Evolutionary conservation across 768 basidiomycete genomes (phyloP), one percentile per base, ranked within the genome.

Genomic region (Mycena vulgaris): DNA sequence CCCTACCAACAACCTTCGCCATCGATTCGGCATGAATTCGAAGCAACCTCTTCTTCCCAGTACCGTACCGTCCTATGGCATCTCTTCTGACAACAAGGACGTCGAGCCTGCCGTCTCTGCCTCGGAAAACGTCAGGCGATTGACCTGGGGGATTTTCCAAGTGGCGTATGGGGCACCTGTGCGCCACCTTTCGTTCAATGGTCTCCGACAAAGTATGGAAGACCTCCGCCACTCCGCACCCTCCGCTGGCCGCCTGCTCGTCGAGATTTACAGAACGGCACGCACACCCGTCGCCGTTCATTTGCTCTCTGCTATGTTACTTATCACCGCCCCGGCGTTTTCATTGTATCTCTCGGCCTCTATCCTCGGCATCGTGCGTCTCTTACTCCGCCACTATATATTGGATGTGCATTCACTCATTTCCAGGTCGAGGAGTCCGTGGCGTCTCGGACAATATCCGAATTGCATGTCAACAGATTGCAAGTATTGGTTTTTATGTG

Each of bases 121-220:
- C 49, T 45, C 57, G 53, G 33, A 51, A 27, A 30, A 19, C 21
- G 68, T 81, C 35, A 69, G 68, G 25, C 77, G 73, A 28, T 63
- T 77, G n/a, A 71, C 75, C 19, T 78, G 79, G 80, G 83, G 81
- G 3, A 82, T 83, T 28, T 85, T 84, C 66, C 72, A 76, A 23
- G 66, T 83, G 49, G 82, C 79, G 11, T 82, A 80, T 58, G 80
- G 78, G 13, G 51, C 52, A 0, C 68, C 72, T 23, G 56, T 35
- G 33, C 16, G 57, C 57, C 40, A 40, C 49, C 27, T 60, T 48
- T 64, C 68, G 0, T 31, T 61, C 23, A 28, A 45, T 10, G 23
- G 40, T 42, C 21, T 57, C 25, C 27, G 55, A 33, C 30, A 58
- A 37, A 33, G 23, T 72, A 42, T 57, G 47, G 40, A 35, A 39